Conservation (phyloP, 306 rosid genomes). For the Fagus crenata region DNA sequence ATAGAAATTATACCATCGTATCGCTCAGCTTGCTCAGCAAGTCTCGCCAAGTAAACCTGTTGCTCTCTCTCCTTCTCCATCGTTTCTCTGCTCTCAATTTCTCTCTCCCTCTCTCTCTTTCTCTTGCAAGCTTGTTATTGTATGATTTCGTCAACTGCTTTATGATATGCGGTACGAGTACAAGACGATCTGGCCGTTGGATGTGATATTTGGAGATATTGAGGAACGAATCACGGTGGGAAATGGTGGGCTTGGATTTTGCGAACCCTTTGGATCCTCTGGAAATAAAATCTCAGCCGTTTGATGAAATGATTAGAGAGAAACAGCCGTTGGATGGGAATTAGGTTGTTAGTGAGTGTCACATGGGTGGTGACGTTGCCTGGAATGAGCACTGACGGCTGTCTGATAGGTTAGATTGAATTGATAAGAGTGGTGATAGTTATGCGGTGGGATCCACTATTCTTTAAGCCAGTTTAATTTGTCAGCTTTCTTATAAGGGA, state of each 20-base stretch:
- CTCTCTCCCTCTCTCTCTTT: conserved; percentile 3
- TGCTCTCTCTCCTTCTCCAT: conserved; percentile 43
- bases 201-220: not conserved
- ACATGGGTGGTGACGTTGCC: conserved; percentile 14
- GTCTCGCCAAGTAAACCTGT: conserved; percentile 41
- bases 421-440: too few relatives aligned
- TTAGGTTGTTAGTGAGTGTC: not conserved
- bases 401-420: not conserved
- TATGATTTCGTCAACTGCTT: not conserved
- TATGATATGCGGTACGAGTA: not conserved
- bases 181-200: not conserved
- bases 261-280: not conserved
- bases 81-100: conserved; percentile 9
- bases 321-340: not conserved
- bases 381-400: not conserved
- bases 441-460: not conserved
- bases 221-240: not conserved
- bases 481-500: not conserved
- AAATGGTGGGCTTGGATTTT: not conserved
- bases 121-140: not conserved
- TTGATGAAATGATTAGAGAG: not conserved
- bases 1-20: conserved; percentile 33
- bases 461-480: not conserved
- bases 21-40: conserved; percentile 53
- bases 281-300: not conserved